Base-by-base conservation (phyloP, 2,329 filamentous ascomycete genomes). In the Orbilia ellipsospora region DNA sequence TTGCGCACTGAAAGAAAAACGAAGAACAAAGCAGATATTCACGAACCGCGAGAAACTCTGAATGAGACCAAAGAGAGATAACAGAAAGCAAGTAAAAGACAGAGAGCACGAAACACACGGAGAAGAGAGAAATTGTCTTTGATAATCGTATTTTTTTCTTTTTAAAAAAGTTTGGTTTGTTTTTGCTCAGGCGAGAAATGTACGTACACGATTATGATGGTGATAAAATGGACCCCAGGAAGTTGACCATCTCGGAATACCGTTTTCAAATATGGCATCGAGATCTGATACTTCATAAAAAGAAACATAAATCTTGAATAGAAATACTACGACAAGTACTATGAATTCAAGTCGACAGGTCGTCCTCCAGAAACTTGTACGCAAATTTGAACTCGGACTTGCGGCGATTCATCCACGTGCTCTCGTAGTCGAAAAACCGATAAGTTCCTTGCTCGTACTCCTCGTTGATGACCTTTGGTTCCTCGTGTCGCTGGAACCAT, bases 401-500 rank as follows among this genome's bases (percentile, higher is more conserved):
- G 55, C 67, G 65, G 51, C 67, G 54, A 18, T 70, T 72, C 67
- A 72, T 70, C 95, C 95, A 99, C 81, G 95, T 99, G 83, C 92
- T 96, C 84, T 99, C 95, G 82, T 99, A 99, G 84, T 99, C 95
- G 83, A 99, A 99, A 86, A 99, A 99, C 60, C 95, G 90, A 85
- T 99, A 99, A 23, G 95, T 99, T 77, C 95, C 95, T 84, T 99
- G 95, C 84, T 99, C 95, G 81, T 93, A 98, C 84, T 99, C 95
- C 83, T 99, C 95, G 0, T 95, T 98, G 81, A 99, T 99, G 80
- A 90, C 94, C 86, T 99, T 99, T 16, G 95, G 95, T 85, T 99
- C 95, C 81, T 99, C 95, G 79, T 99, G 95, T 61, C 95, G 88
- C 83, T 99, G 95, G 81, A 99, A 99, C 95, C 95, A 99, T 0